A percentile compares a stretch with the other conserved stretches of the same genome.
These are phyloP conservation scores for Trichoderma polysporum DNA, from an alignment of 2,329 filamentous ascomycete species.

Conservation along the genomic window DNA sequence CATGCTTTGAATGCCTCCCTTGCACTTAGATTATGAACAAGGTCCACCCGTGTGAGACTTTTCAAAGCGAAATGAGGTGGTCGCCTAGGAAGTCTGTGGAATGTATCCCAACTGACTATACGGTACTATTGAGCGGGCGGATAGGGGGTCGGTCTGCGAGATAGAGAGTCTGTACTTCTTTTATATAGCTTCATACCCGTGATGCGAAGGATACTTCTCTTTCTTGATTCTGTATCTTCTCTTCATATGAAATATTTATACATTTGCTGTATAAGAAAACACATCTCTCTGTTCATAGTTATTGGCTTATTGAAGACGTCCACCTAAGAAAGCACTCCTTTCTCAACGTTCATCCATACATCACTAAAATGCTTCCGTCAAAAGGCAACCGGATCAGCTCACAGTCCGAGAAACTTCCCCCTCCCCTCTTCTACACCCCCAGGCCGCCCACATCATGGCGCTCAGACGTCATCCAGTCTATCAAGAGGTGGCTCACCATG, in stretches of 20 bases:
- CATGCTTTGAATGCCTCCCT: constrained; percentile 10
- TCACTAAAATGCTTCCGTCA: constrained; percentile 3
- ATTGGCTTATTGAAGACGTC: neutral
- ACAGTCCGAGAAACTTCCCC: neutral
- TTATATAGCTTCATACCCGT: neutral
- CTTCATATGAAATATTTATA: neutral
- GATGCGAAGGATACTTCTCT: neutral
- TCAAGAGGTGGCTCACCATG: constrained; percentile 22
- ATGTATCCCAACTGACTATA: neutral
- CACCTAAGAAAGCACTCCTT: no score
- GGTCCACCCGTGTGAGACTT: constrained; percentile 10
- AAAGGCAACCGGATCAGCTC: constrained; percentile 4
- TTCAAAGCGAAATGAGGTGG: constrained; percentile 11
- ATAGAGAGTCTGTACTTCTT: neutral
- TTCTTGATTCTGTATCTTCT: neutral
- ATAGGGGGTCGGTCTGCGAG: neutral
- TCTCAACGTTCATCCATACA: neutral
- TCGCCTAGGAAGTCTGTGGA: constrained; percentile 3
- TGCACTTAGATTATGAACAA: neutral
- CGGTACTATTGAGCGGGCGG: neutral
- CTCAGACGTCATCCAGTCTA: neutral
- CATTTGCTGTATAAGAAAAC: neutral
- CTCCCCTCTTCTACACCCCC: constrained; percentile 2
- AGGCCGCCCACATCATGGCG: neutral
- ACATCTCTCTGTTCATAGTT: neutral